Conservation (phyloP, 1,284 basidiomycete genomes). For the Irpex lacteus region DNA sequence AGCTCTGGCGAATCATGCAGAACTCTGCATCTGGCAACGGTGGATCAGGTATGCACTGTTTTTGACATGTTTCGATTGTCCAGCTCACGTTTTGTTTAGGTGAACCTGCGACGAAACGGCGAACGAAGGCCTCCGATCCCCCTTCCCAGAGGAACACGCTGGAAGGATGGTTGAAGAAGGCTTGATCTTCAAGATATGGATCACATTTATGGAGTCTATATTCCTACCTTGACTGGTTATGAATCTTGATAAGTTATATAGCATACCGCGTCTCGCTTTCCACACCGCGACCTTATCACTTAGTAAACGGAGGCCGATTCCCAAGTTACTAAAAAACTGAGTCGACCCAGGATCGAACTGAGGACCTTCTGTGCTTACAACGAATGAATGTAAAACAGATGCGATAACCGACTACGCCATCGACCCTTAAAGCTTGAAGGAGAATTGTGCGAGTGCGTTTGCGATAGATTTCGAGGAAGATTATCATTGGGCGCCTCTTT, state of each 20-base stretch:
- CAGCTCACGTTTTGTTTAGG: background rate
- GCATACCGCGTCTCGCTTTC: too few relatives aligned
- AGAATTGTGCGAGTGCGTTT: too few relatives aligned
- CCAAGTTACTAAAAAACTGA: background rate
- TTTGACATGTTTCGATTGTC: background rate
- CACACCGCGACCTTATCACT: too few relatives aligned
- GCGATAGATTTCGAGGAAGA: too few relatives aligned
- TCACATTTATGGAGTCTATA: too few relatives aligned
- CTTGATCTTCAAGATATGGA: background rate
- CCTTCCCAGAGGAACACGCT: conserved; percentile 23
- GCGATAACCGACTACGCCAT: background rate
- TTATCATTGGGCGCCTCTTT: too few relatives aligned
- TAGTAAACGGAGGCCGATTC: too few relatives aligned
- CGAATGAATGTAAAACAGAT: background rate
- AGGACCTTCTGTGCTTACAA: background rate
- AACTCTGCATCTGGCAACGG: conserved; percentile 3
- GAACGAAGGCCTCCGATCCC: background rate
- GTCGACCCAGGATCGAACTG: background rate
- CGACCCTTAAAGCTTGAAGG: background rate
- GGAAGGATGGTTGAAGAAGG: conserved; percentile 22
- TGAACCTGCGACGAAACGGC: conserved; percentile 10
- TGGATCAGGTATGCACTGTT: conserved; percentile 2
- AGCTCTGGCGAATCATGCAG: conserved; percentile 26
- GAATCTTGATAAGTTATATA: background rate
- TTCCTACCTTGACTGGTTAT: background rate